Evolutionary conservation across 768 basidiomycete genomes (phyloP), one percentile per base, ranked within the genome.

Genomic region (Harrya chromipes): DNA sequence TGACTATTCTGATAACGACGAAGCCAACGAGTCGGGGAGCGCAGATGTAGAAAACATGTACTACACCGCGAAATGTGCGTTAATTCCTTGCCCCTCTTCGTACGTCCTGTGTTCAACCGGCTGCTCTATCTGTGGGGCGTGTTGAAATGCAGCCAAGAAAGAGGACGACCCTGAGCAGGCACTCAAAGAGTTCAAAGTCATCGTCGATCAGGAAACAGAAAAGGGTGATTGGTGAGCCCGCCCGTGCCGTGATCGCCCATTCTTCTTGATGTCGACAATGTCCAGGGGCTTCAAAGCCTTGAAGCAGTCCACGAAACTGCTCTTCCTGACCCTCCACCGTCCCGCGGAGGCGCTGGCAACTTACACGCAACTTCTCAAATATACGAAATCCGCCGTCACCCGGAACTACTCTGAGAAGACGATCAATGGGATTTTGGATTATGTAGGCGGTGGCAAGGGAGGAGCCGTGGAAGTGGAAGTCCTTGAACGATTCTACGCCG

Each of bases 11-110:
- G 94, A 93, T 69, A 86, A 81, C 43, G 91, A 89, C 31, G 89
- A 89, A 24, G 89, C 79, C 24, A 83, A 90, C 48, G 88, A 88
- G 58, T 78, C 82, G 1, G 87, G 80, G 42, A 89, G 82, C 46
- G 88, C 83, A 21, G 94, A 97, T 70, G 83, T 97, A 39, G 97
- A 99, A 74, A 99, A 99, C 65, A 83, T 94, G 81, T 99, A 99
- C 72, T 98, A 98, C 68, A 88, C 85, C 42, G 97, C 97, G 11
- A 99, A 99, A 70, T 85, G 95, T 97, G 57, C 44, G 85, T 69
- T 14, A 9, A 10, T 10, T 36, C 47, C 21, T 52, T 36, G 4
- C 37, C 42, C n/a, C 43, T 45, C 40, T 24, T 36, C 26, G 5
- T 39, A 5, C 7, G 1, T 31, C 26, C 17, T 10, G 36, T 29